Base-by-base conservation (phyloP, 1,284 basidiomycete genomes). In the Naganishia sp. region DNA sequence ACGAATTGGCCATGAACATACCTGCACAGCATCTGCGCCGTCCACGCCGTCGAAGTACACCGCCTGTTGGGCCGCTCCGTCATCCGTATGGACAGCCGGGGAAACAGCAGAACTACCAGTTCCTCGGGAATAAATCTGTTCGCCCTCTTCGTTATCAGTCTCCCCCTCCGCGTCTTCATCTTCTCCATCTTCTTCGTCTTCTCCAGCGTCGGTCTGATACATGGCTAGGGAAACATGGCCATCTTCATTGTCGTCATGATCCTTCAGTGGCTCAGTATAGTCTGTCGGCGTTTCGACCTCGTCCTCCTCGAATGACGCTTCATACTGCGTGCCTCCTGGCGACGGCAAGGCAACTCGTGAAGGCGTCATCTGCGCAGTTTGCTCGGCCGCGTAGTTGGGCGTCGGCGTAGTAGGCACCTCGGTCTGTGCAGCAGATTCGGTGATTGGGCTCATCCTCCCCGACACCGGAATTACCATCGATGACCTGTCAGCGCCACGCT, bases 291-390 rank as follows among this genome's bases (percentile, higher is more conserved):
- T 15, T 46, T 57, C 69, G 4, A 65, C 64, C 21, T 63, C 56
- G 2, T 70, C 64, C 46, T 63, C 65, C 10, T 45, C 57, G 42
- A 61, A 42, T 7, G 53, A 54, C 11, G 46, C 50, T 10, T 50
- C 61, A 33, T 65, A 68, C 21, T 56, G 18, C 13, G 67, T 68
- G 18, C 39, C 52, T 9, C 36, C 64, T 11, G 67, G 67, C 36
- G 63, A 65, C 16, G 67, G 67, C 42, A 68, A 52, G 10, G 63
- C 67, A 9, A 64, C 44, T 16, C 55, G 39, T 6, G 36, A 50
- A 0, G 66, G 66, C 1, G 65, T 63, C 31, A 77, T 67, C 39
- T 69, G 63, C 2, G 73, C 74, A 10, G 36, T 10, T 10, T 68
- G 64, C 49, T 73, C 70, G 25, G 45, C 54, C 21, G 15, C 43